Conservation (phyloP, 2,329 filamentous ascomycete species). For the Dothistroma pini region DNA sequence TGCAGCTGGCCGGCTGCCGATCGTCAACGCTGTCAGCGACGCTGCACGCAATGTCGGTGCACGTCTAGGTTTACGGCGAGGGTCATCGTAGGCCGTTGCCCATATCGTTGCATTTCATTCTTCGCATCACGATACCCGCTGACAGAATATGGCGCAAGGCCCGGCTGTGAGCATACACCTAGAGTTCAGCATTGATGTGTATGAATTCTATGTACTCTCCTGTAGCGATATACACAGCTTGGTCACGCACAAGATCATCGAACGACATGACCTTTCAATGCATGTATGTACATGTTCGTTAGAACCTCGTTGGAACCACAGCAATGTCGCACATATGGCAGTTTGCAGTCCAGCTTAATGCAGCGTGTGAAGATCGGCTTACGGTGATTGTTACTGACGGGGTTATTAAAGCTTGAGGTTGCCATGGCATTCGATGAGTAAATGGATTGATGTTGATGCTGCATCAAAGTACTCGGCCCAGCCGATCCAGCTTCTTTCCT, state of each 20-base stretch:
- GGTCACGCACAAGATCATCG: not conserved
- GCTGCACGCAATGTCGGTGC: not conserved
- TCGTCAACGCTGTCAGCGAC: slow-evolving; percentile 10
- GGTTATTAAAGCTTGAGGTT: too few species aligned
- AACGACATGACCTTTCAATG: not conserved
- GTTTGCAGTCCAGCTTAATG: too few species aligned
- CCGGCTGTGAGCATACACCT: not conserved
- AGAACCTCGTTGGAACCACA: too few species aligned
- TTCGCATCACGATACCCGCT: not conserved
- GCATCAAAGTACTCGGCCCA: too few species aligned
- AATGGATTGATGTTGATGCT: too few species aligned
- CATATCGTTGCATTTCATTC: not conserved
- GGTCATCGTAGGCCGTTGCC: not conserved
- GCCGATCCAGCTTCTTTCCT: too few species aligned
- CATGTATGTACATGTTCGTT: not conserved
- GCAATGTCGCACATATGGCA: not conserved
- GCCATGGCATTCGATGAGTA: too few species aligned
- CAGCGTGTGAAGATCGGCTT: too few species aligned
- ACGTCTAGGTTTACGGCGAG: not conserved
- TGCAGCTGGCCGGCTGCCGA: slow-evolving; percentile 6
- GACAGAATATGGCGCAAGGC: not conserved
- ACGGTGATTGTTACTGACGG: too few species aligned
- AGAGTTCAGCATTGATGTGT: not conserved
- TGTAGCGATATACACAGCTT: not conserved
- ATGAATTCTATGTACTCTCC: not conserved